phyloP scores from a whole-genome alignment of 2,329 filamentous ascomycete genomes.

The Colletotrichum limetticola region DNA sequence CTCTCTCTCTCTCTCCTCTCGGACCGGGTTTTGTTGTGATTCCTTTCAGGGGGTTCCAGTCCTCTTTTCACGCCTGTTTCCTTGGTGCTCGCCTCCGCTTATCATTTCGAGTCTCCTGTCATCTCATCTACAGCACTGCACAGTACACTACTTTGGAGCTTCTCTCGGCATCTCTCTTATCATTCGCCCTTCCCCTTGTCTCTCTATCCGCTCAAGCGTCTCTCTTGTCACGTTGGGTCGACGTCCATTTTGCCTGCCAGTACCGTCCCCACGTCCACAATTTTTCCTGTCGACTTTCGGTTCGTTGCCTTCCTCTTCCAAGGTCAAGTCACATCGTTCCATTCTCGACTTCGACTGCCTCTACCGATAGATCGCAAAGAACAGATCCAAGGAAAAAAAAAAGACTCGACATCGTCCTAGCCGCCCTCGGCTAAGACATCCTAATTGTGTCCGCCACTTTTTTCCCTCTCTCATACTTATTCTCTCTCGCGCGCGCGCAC shows the following conservation, averaged over 20 bases:
- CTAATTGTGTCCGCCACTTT: conserved; percentile 5
- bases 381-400: background rate
- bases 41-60: conserved; percentile 35
- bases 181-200: conserved; percentile 35
- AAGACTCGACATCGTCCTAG: conserved; percentile 22
- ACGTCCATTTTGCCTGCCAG: conserved; percentile 34
- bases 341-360: background rate
- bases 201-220: conserved; percentile 33
- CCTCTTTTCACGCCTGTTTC: conserved; percentile 37
- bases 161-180: conserved; percentile 35
- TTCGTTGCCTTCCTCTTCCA: conserved; percentile 20
- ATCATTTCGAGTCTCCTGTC: conserved; percentile 31
- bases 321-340: conserved; percentile 21
- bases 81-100: conserved; percentile 33
- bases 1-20: conserved; percentile 15
- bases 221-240: conserved; percentile 34
- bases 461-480: conserved; percentile 1
- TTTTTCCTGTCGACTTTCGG: conserved; percentile 34
- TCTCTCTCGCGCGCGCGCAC: background rate
- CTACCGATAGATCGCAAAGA: conserved; percentile 13
- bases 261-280: conserved; percentile 34
- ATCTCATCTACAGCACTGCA: conserved; percentile 20
- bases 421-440: conserved; percentile 4
- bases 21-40: conserved; percentile 36
- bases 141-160: conserved; percentile 31